Evolutionary conservation across 345 rosid species (phyloP).

Genomic region (Sapria himalayana): DNA sequence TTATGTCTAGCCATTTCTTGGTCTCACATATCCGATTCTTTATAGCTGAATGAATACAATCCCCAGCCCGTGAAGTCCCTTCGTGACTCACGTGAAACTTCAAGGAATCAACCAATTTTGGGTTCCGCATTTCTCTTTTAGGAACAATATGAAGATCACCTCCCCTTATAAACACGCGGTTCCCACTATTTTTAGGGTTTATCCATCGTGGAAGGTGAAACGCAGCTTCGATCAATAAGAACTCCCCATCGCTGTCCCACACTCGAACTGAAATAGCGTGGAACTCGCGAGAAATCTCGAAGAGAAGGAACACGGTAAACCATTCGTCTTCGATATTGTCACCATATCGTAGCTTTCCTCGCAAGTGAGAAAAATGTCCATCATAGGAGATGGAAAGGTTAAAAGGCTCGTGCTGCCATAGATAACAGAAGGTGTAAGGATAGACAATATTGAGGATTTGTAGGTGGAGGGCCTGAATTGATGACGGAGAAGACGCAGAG

Average conservation of each 20-base stretch:
- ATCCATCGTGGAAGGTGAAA: slow-evolving; percentile 80
- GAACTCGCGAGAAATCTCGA: slow-evolving; percentile 43
- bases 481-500: slow-evolving; percentile 6
- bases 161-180: slow-evolving; percentile 54
- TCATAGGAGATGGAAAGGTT: slow-evolving; percentile 36
- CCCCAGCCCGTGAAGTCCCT: slow-evolving; percentile 23
- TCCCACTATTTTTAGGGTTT: slow-evolving; percentile 38
- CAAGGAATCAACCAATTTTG: slow-evolving; percentile 26
- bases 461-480: slow-evolving; percentile 56
- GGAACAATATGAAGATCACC: slow-evolving; percentile 56
- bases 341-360: slow-evolving; percentile 62
- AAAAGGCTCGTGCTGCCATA: slow-evolving; percentile 83
- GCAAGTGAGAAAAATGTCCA: slow-evolving; percentile 45
- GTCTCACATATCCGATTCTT: slow-evolving; percentile 32
- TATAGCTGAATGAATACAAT: slow-evolving; percentile 33
- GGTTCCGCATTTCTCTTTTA: slow-evolving; percentile 19
- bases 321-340: slow-evolving; percentile 87
- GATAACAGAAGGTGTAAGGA: slow-evolving; percentile 33
- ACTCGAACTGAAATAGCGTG: slow-evolving; percentile 48
- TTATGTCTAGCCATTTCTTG: slow-evolving; percentile 41
- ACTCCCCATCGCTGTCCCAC: slow-evolving; percentile 73
- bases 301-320: slow-evolving; percentile 64
- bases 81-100: slow-evolving; percentile 22
- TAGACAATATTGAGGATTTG: slow-evolving; percentile 37
- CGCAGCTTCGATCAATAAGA: slow-evolving; percentile 76